Percentiles rank a stretch among this genome's conserved stretches.
Evolutionary conservation across 129 eudicot species (phyloP).

Genomic region (Rutidosis leptorrhynchoides): DNA sequence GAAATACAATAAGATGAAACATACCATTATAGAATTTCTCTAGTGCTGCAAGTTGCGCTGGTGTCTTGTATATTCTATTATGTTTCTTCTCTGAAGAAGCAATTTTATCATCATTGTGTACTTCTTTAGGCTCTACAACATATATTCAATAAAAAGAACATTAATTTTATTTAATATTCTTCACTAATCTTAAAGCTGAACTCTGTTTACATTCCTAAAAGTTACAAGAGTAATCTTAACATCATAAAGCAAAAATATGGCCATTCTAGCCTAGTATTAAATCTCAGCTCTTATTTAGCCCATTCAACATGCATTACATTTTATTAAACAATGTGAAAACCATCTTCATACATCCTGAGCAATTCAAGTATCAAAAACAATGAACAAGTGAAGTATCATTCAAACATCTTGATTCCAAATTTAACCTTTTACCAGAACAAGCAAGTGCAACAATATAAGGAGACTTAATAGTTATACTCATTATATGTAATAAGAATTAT

Average conservation of each 20-base stretch:
- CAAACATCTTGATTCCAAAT: neutral
- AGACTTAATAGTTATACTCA: neutral
- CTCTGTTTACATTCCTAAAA: no score
- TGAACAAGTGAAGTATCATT: neutral
- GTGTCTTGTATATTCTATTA: slow-evolving; percentile 69
- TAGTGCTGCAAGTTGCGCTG: slow-evolving; percentile 64
- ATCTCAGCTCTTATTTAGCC: neutral
- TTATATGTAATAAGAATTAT: slow-evolving; percentile 8
- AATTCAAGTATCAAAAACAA: no score
- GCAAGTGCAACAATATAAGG: slow-evolving; percentile 12
- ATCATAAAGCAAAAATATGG: neutral
- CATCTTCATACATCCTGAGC: neutral
- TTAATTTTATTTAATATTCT: no score
- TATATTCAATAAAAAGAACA: slow-evolving; percentile 27
- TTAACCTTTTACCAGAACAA: slow-evolving; percentile 23
- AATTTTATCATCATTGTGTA: slow-evolving; percentile 52
- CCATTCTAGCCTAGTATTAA: neutral
- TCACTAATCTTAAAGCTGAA: no score
- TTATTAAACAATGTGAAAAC: neutral
- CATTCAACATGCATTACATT: neutral
- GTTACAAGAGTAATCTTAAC: neutral
- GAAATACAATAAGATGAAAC: slow-evolving; percentile 8
- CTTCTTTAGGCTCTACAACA: slow-evolving; percentile 41
- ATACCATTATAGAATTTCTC: slow-evolving; percentile 83
- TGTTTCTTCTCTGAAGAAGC: slow-evolving; percentile 61